Evolutionary conservation across 352 stramenopile species (phyloP).

Genomic region (Blastocystis sp.): DNA sequence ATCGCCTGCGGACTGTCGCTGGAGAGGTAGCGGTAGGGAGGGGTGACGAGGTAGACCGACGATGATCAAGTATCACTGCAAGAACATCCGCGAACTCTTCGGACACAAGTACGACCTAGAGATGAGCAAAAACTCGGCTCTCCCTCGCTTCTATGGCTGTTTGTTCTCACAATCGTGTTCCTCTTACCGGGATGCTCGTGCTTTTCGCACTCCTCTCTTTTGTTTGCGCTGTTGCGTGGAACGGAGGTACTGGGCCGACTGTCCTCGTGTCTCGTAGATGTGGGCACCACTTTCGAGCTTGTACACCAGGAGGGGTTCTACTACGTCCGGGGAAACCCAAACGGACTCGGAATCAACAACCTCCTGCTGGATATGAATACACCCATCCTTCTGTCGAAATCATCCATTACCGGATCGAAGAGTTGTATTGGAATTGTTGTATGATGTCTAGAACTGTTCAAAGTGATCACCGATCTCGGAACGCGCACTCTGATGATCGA

Average conservation of each 20-base stretch:
- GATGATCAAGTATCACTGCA: constrained; percentile 99
- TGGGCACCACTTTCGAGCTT: neutral
- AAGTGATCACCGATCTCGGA: neutral
- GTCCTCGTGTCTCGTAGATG: neutral
- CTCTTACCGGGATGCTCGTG: too few species aligned
- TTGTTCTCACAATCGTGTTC: too few species aligned
- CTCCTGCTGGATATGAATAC: constrained; percentile 9
- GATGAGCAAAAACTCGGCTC: constrained; percentile 51
- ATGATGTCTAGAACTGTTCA: neutral
- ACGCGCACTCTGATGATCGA: neutral
- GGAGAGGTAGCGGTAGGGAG: constrained; percentile 67
- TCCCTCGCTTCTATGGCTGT: constrained; percentile 56
- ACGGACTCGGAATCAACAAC: neutral
- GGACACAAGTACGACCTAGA: constrained; percentile 80
- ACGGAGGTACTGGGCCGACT: too few species aligned
- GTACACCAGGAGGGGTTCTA: neutral
- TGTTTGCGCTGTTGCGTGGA: too few species aligned
- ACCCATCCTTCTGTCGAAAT: neutral
- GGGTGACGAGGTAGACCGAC: constrained; percentile 69
- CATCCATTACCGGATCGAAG: neutral
- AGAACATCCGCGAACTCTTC: constrained; percentile 98
- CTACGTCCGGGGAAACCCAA: neutral
- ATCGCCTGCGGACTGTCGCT: constrained; percentile 97
- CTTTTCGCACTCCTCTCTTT: too few species aligned
- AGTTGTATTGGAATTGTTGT: neutral